phyloP scores from a whole-genome alignment of 305 asterid species.

The Rubia peregrina region DNA sequence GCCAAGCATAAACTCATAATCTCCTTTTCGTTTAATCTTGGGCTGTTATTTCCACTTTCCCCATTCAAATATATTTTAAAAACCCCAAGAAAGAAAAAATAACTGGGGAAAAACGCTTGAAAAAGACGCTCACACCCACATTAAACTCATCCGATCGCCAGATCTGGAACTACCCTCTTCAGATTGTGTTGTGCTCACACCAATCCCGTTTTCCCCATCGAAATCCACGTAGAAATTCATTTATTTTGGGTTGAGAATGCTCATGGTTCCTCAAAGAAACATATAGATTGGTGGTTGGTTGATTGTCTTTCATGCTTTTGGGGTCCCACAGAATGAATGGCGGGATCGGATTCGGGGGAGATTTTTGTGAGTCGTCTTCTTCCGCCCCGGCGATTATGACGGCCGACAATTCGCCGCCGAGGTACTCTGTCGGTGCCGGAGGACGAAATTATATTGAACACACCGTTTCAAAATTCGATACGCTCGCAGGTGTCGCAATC shows the following conservation, averaged over 20 bases:
- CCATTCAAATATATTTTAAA: too few relatives aligned
- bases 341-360: constrained; percentile 19
- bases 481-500: constrained; percentile 52
- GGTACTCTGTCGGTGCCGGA: constrained; percentile 17
- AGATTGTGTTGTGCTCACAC: neutral
- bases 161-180: neutral
- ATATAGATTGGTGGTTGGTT: neutral
- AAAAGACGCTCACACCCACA: constrained; percentile 8
- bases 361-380: constrained; percentile 10
- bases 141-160: constrained; percentile 11
- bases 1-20: neutral
- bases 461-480: constrained; percentile 45
- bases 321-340: constrained; percentile 21
- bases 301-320: neutral
- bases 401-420: constrained; percentile 12
- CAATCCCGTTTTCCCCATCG: neutral
- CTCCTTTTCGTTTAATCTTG: too few relatives aligned
- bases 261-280: neutral
- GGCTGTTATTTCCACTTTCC: neutral
- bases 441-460: constrained; percentile 31
- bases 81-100: too few relatives aligned
- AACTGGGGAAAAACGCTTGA: neutral
- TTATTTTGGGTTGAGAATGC: neutral
- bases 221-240: neutral
- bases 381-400: constrained; percentile 16